A percentile compares a stretch with the other conserved stretches of the same genome.
These are phyloP conservation scores for Recurvomyces mirabilis DNA, from an alignment of 495 filamentous ascomycete species.

Conservation along the genomic window DNA sequence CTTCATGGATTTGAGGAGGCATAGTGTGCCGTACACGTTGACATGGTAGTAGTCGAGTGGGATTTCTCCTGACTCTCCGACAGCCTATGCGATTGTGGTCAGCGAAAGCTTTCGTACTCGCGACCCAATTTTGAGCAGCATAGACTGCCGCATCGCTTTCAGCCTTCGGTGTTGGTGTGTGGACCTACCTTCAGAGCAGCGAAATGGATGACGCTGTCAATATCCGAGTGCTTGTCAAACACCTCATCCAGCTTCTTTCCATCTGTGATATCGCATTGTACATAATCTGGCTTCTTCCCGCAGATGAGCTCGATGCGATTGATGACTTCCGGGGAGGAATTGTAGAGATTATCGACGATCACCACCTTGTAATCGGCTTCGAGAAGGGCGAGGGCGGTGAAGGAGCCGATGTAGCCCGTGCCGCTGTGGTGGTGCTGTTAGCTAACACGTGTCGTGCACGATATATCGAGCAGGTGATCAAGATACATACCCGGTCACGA, in stretches of 20 bases:
- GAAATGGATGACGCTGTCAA: constrained; percentile 97
- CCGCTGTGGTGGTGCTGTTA: constrained; percentile 64
- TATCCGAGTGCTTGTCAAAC: constrained; percentile 78
- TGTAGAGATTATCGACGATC: constrained; percentile 90
- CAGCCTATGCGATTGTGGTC: constrained; percentile 49
- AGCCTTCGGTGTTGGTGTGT: background rate
- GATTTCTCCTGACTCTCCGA: constrained; percentile 90
- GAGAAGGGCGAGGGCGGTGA: constrained; percentile 85
- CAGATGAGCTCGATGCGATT: constrained; percentile 88
- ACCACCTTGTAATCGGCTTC: constrained; percentile 92
- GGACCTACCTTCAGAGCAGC: constrained; percentile 90
- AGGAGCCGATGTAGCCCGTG: constrained; percentile 97
- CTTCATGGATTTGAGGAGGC: constrained; percentile 77
- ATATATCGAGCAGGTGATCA: too few relatives aligned
- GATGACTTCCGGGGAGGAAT: constrained; percentile 78
- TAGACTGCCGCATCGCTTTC: background rate
- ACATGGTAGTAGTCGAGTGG: constrained; percentile 95
- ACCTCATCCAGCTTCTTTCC: constrained; percentile 73
- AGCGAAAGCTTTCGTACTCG: too few relatives aligned
- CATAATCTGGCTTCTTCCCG: constrained; percentile 79
- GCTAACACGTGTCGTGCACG: too few relatives aligned
- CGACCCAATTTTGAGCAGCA: too few relatives aligned
- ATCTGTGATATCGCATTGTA: constrained; percentile 79
- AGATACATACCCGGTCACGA: constrained; percentile 82
- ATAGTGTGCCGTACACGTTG: constrained; percentile 89